Evolutionary conservation across 805 yeast species (phyloP), one percentile per base, ranked within the genome.

Genomic region (Pichia thaimueangensis): DNA sequence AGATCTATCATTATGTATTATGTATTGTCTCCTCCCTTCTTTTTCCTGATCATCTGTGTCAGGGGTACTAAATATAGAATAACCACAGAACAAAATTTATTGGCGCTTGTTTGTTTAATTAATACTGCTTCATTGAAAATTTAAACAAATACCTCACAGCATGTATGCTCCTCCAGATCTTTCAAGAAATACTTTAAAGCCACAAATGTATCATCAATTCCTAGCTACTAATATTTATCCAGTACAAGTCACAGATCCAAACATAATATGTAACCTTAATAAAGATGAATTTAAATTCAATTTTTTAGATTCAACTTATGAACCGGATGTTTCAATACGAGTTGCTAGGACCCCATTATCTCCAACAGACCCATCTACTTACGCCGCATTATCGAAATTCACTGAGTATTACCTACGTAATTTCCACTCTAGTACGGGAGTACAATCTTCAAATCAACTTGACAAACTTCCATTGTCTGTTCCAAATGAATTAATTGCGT

Each of bases 341-440:
- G 51, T 63, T n/a, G 56, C 68, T 30, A 46, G 69, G 40, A 56
- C 70, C 19, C 67, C 69, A 30, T 47, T 65, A 41, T 48, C 67
- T 42, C 45, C 68, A 45, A 48, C 52, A 35, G 65, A 76, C 47
- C 74, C 79, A 11, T 66, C 67, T 12, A 74, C 80, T 0, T 75
- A 76, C 48, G 76, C 74, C 1, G 68, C 78, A 9, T 50, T 74
- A 20, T 77, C 80, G 1, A 67, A 66, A 43, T 78, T 72, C 49
- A 65, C 74, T 6, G 71, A 71, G 40, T 61, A 58, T 31, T 57
- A 69, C 30, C 65, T 76, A 36, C 48, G 68, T 28, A 61, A 53
- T 38, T 62, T 53, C 37, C 67, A 63, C 42, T 59, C 67, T 45
- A 57, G 63, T 25, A 39, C 63, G 57, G 57, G 68, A 5, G 57